These are phyloP conservation scores for Trichothecium roseum DNA, from an alignment of 2,329 filamentous ascomycete genomes.

Conservation along the genomic window DNA sequence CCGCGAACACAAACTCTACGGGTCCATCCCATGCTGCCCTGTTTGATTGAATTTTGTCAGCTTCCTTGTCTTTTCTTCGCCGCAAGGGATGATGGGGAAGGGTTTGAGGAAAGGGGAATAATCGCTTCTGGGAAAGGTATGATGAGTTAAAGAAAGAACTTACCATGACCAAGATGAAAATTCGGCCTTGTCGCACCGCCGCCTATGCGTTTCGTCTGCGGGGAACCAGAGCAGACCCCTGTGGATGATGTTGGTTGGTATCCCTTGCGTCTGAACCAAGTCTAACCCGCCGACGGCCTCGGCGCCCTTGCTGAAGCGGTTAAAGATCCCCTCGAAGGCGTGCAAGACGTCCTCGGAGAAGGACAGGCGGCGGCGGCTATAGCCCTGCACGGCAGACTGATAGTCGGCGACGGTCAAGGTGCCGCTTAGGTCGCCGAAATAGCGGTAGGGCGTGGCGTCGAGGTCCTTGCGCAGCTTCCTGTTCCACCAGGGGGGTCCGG, in stretches of 20 bases:
- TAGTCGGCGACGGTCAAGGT: constrained; percentile 4
- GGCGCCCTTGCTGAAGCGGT: constrained; percentile 2
- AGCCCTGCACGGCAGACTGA: constrained; percentile 6
- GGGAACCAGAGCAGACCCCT: constrained; percentile 6
- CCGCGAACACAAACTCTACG: constrained; percentile 8
- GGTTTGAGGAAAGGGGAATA: neutral
- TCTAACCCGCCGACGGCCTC: neutral
- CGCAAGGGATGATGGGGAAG: no score
- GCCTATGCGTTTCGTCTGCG: constrained; percentile 2
- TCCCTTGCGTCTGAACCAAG: constrained; percentile 8
- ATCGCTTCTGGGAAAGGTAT: neutral
- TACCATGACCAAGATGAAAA: constrained; percentile 7
- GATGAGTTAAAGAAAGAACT: neutral
- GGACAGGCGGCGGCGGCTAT: constrained; percentile 2
- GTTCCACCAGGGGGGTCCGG: constrained; percentile 7
- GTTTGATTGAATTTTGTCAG: no score
- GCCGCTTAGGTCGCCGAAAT: constrained; percentile 4
- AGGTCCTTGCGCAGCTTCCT: constrained; percentile 6
- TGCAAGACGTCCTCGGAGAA: constrained; percentile 5
- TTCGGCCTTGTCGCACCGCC: neutral
- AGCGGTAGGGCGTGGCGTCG: constrained; percentile 5
- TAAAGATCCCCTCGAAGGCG: constrained; percentile 6
- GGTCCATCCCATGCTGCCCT: constrained; percentile 6
- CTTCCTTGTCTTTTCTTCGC: no score
- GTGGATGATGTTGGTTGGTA: constrained; percentile 5